Evolutionary conservation across 1,139 yeast genomes (phyloP).

Genomic region (Saccharomyces hybrid): DNA sequence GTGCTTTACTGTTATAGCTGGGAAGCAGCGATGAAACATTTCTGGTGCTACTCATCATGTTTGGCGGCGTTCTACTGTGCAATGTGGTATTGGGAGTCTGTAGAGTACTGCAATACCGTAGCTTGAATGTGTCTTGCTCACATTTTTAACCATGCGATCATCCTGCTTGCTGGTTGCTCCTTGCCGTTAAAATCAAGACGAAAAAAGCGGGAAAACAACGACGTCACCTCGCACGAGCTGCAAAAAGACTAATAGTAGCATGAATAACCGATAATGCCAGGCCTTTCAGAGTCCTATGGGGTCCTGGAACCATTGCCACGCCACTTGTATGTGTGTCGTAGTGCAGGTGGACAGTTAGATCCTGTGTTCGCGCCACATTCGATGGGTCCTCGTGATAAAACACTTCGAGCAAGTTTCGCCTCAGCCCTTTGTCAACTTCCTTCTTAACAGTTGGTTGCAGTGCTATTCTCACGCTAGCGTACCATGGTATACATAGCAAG

Average conservation of each 20-base stretch:
- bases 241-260: slow-evolving; percentile 12
- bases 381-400: not conserved
- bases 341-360: no score
- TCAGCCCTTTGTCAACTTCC: not conserved
- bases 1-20: not conserved
- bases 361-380: not conserved
- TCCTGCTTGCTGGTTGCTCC: not conserved
- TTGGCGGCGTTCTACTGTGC: not conserved
- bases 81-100: not conserved
- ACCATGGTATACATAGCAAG: not conserved
- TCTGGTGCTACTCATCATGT: not conserved
- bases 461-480: no score
- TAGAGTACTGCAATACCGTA: not conserved
- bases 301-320: not conserved
- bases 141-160: not conserved
- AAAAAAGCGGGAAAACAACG: not conserved
- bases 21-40: not conserved
- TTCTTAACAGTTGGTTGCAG: not conserved
- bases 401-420: not conserved
- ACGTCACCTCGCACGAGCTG: not conserved
- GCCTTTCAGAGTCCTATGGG: not conserved
- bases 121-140: not conserved
- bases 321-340: no score
- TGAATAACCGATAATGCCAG: slow-evolving; percentile 7
- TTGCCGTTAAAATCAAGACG: not conserved